Evolutionary conservation across 1,284 basidiomycete species (phyloP).

Genomic region (Sporisorium scitamineum): DNA sequence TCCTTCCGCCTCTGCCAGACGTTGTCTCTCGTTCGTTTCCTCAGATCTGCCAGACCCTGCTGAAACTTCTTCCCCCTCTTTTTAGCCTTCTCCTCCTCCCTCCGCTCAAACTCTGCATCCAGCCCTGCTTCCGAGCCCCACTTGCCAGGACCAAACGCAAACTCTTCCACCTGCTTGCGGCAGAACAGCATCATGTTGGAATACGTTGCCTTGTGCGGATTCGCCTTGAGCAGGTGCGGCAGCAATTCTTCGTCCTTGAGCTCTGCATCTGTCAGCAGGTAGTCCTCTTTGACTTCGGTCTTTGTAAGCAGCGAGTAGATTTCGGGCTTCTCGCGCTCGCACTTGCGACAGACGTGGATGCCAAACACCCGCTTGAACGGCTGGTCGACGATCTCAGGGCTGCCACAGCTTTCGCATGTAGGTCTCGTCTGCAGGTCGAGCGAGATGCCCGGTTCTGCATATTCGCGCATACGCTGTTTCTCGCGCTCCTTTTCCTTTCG

Average conservation of each 20-base stretch:
- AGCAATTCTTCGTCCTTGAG: conserved; percentile 89
- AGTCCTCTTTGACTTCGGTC: conserved; percentile 90
- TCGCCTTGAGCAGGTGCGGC: conserved; percentile 93
- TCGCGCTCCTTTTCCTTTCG: conserved; percentile 64
- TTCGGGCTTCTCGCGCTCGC: conserved; percentile 80
- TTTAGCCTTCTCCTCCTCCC: conserved; percentile 85
- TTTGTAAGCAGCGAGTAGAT: conserved; percentile 95
- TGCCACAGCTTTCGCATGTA: conserved; percentile 58
- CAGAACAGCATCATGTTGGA: conserved; percentile 99
- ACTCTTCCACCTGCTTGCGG: conserved; percentile 91
- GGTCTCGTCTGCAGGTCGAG: conserved; percentile 56
- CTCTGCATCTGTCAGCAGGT: conserved; percentile 91
- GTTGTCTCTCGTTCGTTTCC: conserved; percentile 63
- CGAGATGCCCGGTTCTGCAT: conserved; percentile 61
- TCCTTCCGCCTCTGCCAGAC: conserved; percentile 62
- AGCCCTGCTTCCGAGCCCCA: conserved; percentile 94
- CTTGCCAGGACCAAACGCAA: conserved; percentile 86
- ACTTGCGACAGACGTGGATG: conserved; percentile 86
- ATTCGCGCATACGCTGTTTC: conserved; percentile 56
- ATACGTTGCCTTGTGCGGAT: conserved; percentile 95
- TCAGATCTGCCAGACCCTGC: conserved; percentile 57
- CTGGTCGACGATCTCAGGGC: conserved; percentile 60
- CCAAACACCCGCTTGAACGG: conserved; percentile 62
- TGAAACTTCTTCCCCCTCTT: conserved; percentile 86
- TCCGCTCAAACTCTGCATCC: conserved; percentile 86